Conservation (phyloP, 352 stramenopile species). For the Phytophthora pseudosyringae region DNA sequence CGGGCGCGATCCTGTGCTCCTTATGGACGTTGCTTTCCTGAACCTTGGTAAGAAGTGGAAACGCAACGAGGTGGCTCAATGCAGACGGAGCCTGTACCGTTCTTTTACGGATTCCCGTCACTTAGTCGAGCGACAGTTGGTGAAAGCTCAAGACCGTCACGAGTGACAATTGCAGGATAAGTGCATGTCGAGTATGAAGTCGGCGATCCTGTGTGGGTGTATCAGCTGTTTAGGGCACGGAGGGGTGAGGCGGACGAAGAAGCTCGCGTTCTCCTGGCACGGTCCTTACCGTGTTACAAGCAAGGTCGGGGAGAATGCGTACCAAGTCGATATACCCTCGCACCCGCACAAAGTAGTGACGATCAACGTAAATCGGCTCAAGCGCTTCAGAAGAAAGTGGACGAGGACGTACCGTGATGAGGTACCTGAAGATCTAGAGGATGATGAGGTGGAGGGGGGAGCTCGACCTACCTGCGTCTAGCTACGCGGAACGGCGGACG, state of each 20-base stretch:
- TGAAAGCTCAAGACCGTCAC: not conserved
- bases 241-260: conserved; percentile 12
- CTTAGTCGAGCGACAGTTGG: conserved; percentile 10
- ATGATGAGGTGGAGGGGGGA: too few relatives aligned
- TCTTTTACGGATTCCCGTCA: conserved; percentile 3
- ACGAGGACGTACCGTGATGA: too few relatives aligned
- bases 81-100: not conserved
- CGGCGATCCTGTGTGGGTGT: conserved; percentile 14
- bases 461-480: not conserved
- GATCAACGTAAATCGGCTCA: not conserved
- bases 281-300: not conserved
- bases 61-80: conserved; percentile 5
- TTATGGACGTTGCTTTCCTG: conserved; percentile 7
- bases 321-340: not conserved
- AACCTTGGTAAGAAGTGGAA: conserved; percentile 8
- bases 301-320: not conserved
- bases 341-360: not conserved
- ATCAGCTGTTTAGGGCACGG: conserved; percentile 9
- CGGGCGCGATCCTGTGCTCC: not conserved
- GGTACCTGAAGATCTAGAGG: too few relatives aligned
- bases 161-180: not conserved
- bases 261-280: conserved; percentile 10
- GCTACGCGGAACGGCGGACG: not conserved
- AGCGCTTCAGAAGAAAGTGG: not conserved
- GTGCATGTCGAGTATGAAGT: conserved; percentile 1